phyloP scores from a whole-genome alignment of 2,329 filamentous ascomycete genomes.

The Diaporthe aspalathi region DNA sequence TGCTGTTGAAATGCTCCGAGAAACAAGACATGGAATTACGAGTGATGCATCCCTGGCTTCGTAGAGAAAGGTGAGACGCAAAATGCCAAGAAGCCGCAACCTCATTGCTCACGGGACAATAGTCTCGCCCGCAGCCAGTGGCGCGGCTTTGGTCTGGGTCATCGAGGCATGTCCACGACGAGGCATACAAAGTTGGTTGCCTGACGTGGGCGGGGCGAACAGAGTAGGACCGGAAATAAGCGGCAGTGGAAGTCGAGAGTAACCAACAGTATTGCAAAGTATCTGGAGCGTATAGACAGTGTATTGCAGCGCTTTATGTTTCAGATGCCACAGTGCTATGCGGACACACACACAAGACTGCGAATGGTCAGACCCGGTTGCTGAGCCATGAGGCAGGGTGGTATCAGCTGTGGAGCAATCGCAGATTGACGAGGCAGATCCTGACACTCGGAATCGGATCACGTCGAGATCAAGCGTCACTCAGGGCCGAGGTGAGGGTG shows the following conservation, averaged over 20 bases:
- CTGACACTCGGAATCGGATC: constrained; percentile 28
- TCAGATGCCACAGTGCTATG: not conserved
- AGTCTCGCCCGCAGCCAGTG: constrained; percentile 1
- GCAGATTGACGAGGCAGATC: constrained; percentile 33
- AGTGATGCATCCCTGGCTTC: not conserved
- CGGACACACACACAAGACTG: not conserved
- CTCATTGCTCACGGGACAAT: constrained; percentile 16
- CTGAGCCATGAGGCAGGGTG: constrained; percentile 38
- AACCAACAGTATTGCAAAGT: not conserved
- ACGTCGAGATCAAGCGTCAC: constrained; percentile 16
- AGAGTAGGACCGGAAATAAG: not conserved
- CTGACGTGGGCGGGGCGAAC: not conserved
- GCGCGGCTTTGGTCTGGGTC: not conserved
- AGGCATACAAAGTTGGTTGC: not conserved
- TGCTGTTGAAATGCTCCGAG: not conserved
- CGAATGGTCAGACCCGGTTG: constrained; percentile 12
- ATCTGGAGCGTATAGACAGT: not conserved
- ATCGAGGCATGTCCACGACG: too few species aligned
- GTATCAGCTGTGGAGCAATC: constrained; percentile 32
- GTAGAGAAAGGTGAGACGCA: constrained; percentile 20
- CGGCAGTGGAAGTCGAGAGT: not conserved
- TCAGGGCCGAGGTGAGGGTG: not conserved
- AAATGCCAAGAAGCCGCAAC: not conserved
- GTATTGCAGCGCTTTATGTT: not conserved
- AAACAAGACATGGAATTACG: not conserved